Conservation (phyloP, 73 alveolate species). For the Symbiodinium natans region DNA sequence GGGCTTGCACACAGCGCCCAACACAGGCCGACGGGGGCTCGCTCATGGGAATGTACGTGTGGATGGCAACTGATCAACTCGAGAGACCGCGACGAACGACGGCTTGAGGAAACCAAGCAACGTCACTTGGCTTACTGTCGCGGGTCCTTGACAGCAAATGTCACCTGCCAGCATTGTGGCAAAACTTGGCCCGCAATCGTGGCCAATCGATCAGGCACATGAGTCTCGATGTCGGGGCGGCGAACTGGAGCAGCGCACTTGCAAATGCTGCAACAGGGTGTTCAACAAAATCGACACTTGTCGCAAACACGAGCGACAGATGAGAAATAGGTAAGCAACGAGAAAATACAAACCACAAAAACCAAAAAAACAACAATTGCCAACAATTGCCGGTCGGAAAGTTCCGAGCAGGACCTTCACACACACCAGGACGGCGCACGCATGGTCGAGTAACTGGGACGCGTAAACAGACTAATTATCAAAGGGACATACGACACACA, state of each 20-base stretch:
- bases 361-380: no score
- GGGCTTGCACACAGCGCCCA: not conserved
- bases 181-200: not conserved
- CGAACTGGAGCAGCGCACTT: not conserved
- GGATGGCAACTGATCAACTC: not conserved
- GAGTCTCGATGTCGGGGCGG: not conserved
- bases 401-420: no score
- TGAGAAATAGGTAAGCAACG: not conserved
- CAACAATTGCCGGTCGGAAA: no score
- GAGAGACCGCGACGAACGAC: not conserved
- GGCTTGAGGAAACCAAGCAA: not conserved
- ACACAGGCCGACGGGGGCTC: not conserved
- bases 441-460: no score
- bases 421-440: no score
- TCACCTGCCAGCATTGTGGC: not conserved
- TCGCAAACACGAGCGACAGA: not conserved
- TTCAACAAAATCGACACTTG: not conserved
- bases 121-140: not conserved
- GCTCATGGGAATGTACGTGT: not conserved
- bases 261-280: not conserved
- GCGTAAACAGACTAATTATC: no score
- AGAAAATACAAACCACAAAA: not conserved
- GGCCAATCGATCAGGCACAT: not conserved
- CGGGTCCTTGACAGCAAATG: not conserved
- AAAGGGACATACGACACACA: no score